These are phyloP conservation scores for Pseudomassariella vexata DNA, from an alignment of 2,329 filamentous ascomycete species.

Conservation along the genomic window DNA sequence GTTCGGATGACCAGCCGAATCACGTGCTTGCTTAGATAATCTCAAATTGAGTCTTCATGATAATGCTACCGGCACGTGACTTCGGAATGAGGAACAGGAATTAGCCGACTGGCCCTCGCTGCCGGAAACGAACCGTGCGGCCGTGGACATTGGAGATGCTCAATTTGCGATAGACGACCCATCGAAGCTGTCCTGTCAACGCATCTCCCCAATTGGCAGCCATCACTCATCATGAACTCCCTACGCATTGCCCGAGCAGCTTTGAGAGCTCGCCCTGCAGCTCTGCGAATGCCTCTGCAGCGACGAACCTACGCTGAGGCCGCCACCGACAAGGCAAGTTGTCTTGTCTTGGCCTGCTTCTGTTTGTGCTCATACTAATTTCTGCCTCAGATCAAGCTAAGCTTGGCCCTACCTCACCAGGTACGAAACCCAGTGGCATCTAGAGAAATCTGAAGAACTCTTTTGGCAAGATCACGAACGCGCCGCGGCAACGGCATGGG, in stretches of 20 bases:
- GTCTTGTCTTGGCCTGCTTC: constrained; percentile 8
- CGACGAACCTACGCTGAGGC: constrained; percentile 89
- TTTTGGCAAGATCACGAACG: not conserved
- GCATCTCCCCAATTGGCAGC: constrained; percentile 41
- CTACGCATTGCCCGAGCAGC: constrained; percentile 87
- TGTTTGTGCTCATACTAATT: constrained; percentile 23
- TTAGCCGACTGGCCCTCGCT: too few species aligned
- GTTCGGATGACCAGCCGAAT: too few species aligned
- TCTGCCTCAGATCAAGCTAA: constrained; percentile 77
- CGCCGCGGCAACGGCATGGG: not conserved
- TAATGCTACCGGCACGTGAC: too few species aligned
- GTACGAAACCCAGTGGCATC: constrained; percentile 50
- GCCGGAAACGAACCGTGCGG: too few species aligned
- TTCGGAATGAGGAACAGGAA: too few species aligned
- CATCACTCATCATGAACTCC: constrained; percentile 75
- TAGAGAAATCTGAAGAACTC: constrained; percentile 15
- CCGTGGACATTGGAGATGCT: too few species aligned
- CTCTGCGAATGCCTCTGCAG: constrained; percentile 70
- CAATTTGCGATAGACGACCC: constrained; percentile 42
- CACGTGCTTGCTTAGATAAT: too few species aligned
- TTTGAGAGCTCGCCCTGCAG: constrained; percentile 74
- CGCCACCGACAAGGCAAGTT: constrained; percentile 70
- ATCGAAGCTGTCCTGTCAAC: constrained; percentile 34
- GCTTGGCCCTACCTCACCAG: constrained; percentile 95
- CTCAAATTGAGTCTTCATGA: too few species aligned